phyloP scores from a whole-genome alignment of 2,329 filamentous ascomycete genomes.

The Clonostachys chloroleuca region DNA sequence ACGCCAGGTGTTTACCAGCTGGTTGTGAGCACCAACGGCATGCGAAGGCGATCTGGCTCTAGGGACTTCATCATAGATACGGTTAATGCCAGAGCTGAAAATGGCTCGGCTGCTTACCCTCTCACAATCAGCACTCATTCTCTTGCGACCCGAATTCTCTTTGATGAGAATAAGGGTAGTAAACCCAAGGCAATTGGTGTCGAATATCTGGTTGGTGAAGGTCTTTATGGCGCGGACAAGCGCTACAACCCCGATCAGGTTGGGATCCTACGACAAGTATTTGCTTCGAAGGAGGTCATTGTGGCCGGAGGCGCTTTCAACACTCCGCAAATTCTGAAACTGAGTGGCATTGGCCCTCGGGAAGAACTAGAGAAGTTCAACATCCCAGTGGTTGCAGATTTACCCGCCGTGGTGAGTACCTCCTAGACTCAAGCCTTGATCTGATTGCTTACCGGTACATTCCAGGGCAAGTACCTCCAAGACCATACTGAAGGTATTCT shows the following conservation, averaged over 20 bases:
- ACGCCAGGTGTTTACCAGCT: conserved; percentile 12
- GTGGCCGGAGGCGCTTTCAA: conserved; percentile 47
- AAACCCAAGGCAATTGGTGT: conserved; percentile 30
- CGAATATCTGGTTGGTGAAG: conserved; percentile 13
- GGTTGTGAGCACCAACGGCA: not conserved
- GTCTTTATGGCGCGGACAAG: conserved; percentile 11
- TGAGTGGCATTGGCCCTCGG: conserved; percentile 40
- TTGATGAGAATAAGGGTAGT: not conserved
- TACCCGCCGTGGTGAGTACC: conserved; percentile 45
- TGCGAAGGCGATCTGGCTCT: not conserved
- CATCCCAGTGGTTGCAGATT: conserved; percentile 41
- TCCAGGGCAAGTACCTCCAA: conserved; percentile 44
- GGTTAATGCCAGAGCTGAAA: not conserved
- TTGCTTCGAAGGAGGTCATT: conserved; percentile 31
- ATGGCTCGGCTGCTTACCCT: not conserved
- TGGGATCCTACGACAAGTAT: not conserved
- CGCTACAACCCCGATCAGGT: not conserved
- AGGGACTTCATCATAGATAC: not conserved
- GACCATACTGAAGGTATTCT: conserved; percentile 44
- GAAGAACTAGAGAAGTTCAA: conserved; percentile 27
- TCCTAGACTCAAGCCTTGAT: not conserved
- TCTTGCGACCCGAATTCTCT: conserved; percentile 4
- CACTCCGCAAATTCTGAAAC: conserved; percentile 47
- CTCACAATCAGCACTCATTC: conserved; percentile 4
- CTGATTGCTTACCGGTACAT: not conserved